phyloP scores from a whole-genome alignment of 768 basidiomycete genomes.

The Serpula lacrymans region DNA sequence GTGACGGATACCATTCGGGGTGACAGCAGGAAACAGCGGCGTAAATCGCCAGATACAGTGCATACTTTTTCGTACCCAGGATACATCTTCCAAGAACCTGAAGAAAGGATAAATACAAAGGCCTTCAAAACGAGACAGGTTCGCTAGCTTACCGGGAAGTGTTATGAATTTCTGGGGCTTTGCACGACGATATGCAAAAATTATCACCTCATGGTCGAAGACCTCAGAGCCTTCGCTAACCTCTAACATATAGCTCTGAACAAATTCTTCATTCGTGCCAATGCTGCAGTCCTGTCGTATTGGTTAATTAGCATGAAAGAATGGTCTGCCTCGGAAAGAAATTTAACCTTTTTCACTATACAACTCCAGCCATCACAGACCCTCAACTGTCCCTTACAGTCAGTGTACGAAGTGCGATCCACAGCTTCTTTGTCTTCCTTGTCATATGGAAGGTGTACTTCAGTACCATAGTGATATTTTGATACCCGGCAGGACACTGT shows the following conservation, averaged over 20 bases:
- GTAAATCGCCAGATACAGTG: constrained; percentile 8
- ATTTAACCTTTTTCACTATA: constrained; percentile 23
- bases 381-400: constrained; percentile 5
- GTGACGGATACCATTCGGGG: background rate
- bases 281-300: background rate
- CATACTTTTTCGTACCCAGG: constrained; percentile 15
- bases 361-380: constrained; percentile 14
- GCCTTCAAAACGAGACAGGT: no score
- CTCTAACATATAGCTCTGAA: background rate
- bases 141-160: constrained; percentile 6
- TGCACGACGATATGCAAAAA: constrained; percentile 14
- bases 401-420: constrained; percentile 6
- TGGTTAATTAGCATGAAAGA: no score
- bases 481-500: constrained; percentile 21
- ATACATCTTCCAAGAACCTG: no score
- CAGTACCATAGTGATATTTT: constrained; percentile 23
- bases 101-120: no score
- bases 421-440: no score
- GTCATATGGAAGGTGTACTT: constrained; percentile 7
- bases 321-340: background rate
- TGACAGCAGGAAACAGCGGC: constrained; percentile 4
- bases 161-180: constrained; percentile 8
- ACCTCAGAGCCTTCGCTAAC: background rate
- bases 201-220: background rate
- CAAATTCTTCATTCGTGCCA: background rate